A percentile compares a stretch with the other conserved stretches of the same genome.
Conservation (phyloP, 768 basidiomycete genomes). For the Coprinopsis strossmayeri region DNA sequence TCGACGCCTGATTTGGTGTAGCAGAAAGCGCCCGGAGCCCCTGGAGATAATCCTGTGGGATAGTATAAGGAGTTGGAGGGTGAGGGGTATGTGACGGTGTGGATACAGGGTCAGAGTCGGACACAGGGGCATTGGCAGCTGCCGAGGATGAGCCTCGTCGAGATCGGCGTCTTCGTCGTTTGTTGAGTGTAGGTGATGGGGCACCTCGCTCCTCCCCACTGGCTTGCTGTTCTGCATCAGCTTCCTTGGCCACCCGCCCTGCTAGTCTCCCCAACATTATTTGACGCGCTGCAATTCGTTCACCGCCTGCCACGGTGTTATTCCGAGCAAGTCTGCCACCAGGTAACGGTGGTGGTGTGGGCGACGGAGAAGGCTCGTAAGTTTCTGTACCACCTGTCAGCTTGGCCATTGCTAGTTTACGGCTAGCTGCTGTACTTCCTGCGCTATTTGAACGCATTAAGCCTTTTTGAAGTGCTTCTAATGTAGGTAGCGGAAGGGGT, state of each 20-base stretch:
- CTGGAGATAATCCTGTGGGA: conserved; percentile 27
- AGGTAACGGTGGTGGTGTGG: conserved; percentile 37
- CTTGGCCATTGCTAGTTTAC: conserved; percentile 77
- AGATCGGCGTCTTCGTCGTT: conserved; percentile 53
- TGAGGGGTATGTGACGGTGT: conserved; percentile 58
- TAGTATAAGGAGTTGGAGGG: conserved; percentile 45
- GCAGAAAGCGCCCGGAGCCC: conserved; percentile 36
- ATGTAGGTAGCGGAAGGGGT: conserved; percentile 57
- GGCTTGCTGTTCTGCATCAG: conserved; percentile 50
- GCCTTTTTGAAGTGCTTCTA: conserved; percentile 73
- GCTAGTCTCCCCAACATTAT: conserved; percentile 59
- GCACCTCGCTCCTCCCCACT: conserved; percentile 52
- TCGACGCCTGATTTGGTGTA: conserved; percentile 34
- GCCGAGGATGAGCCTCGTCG: conserved; percentile 38
- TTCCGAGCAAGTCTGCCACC: conserved; percentile 49
- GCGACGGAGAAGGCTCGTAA: conserved; percentile 57
- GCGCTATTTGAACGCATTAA: conserved; percentile 90
- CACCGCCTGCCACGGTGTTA: conserved; percentile 80
- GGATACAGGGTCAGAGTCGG: conserved; percentile 42
- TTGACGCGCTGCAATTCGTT: conserved; percentile 66
- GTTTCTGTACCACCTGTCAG: conserved; percentile 71
- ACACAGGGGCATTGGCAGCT: conserved; percentile 40
- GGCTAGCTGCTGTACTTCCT: conserved; percentile 61
- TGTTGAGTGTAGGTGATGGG: conserved; percentile 38
- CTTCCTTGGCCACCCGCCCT: conserved; percentile 51